Conservation (phyloP, 148 eudicot genomes). For the Salicornia ramosissima region DNA sequence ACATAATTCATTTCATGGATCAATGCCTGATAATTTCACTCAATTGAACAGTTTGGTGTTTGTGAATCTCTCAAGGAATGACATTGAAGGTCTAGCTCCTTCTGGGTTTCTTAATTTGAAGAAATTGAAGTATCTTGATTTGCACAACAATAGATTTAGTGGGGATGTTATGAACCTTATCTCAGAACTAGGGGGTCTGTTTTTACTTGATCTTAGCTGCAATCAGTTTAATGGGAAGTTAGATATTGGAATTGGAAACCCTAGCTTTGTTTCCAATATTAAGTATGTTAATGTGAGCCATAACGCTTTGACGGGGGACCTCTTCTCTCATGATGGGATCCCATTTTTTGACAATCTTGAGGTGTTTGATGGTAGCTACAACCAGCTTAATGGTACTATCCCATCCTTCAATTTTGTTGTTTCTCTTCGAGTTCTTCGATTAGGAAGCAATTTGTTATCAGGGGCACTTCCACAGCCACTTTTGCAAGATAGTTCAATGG, state of each 20-base stretch:
- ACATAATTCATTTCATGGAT: conserved; percentile 44
- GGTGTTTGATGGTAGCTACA: conserved; percentile 60
- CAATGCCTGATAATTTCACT: conserved; percentile 36
- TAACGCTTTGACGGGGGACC: conserved; percentile 53
- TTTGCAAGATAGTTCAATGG: conserved; percentile 60
- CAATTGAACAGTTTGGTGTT: conserved; percentile 33
- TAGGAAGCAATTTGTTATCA: conserved; percentile 44
- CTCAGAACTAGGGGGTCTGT: conserved; percentile 37
- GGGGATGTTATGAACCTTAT: conserved; percentile 51
- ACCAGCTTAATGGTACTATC: conserved; percentile 46
- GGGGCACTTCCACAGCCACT: conserved; percentile 60
- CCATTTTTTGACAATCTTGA: conserved; percentile 63
- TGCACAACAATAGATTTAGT: conserved; percentile 46
- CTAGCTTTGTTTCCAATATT: conserved; percentile 48
- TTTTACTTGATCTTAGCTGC: conserved; percentile 50
- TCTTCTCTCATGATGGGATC: conserved; percentile 60
- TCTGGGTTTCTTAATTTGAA: conserved; percentile 39
- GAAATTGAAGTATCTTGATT: conserved; percentile 45
- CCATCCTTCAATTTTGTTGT: conserved; percentile 57
- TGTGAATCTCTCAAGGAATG: conserved; percentile 51
- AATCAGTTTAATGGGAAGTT: conserved; percentile 45
- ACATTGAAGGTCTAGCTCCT: conserved; percentile 40
- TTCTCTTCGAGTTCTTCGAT: conserved; percentile 51
- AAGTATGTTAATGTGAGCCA: conserved; percentile 53
- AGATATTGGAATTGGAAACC: conserved; percentile 49